Evolutionary conservation across 352 stramenopile species (phyloP).

Genomic region (Globisporangium splendens): DNA sequence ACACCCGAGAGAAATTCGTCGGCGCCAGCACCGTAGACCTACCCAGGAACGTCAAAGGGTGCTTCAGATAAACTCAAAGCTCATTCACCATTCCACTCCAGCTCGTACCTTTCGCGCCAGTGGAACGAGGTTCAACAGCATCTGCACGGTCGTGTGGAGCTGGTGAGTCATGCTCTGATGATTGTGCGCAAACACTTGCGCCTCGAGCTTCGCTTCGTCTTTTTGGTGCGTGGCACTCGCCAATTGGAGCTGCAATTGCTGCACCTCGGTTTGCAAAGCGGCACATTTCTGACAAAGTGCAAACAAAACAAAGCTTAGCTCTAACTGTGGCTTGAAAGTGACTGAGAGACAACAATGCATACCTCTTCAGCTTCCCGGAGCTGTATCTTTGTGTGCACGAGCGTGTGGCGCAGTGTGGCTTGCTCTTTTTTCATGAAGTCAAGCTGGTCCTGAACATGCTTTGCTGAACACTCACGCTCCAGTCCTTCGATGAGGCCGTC

Average conservation of each 20-base stretch:
- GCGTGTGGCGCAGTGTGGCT: constrained; percentile 30
- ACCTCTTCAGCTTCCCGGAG: constrained; percentile 50
- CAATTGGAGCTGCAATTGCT: constrained; percentile 31
- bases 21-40: constrained; percentile 56
- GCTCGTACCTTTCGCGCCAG: constrained; percentile 43
- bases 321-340: too few species aligned
- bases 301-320: not conserved
- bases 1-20: constrained; percentile 60
- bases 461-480: constrained; percentile 29
- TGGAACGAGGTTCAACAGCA: constrained; percentile 67
- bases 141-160: constrained; percentile 69
- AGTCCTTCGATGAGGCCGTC: constrained; percentile 26
- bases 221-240: constrained; percentile 38
- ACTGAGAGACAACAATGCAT: not conserved
- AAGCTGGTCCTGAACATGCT: constrained; percentile 57
- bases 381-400: constrained; percentile 47
- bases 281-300: constrained; percentile 14
- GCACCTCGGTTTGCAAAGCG: constrained; percentile 24
- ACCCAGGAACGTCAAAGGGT: not conserved
- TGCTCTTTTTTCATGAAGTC: constrained; percentile 67
- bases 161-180: constrained; percentile 70
- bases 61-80: not conserved
- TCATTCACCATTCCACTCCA: too few species aligned
- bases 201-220: constrained; percentile 52
- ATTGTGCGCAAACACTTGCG: constrained; percentile 52